Evolutionary conservation across 768 basidiomycete species (phyloP).

Genomic region (Xerocomellus dryophilus): DNA sequence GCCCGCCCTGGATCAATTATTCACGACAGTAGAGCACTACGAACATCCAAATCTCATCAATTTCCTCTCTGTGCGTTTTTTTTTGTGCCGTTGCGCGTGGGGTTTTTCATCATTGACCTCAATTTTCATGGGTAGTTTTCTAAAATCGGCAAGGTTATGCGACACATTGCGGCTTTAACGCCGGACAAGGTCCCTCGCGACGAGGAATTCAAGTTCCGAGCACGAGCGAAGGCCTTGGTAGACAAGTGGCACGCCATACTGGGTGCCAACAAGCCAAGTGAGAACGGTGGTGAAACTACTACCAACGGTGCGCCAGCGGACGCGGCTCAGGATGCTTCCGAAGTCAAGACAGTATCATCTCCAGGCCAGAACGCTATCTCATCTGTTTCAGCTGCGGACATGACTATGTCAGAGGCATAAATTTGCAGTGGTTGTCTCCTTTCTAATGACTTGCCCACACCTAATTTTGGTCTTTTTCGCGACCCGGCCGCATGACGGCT

Average conservation of each 20-base stretch:
- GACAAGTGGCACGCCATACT: conserved; percentile 43
- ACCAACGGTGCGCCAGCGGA: conserved; percentile 28
- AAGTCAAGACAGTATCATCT: conserved; percentile 21
- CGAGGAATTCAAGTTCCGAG: conserved; percentile 51
- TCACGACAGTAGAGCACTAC: conserved; percentile 74
- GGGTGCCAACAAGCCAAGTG: conserved; percentile 32
- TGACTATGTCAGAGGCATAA: conserved; percentile 44
- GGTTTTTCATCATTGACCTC: conserved; percentile 8
- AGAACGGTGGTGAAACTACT: conserved; percentile 29
- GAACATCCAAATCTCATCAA: conserved; percentile 69
- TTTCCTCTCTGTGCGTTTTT: conserved; percentile 59
- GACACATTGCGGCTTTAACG: conserved; percentile 50
- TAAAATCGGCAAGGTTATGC: conserved; percentile 60
- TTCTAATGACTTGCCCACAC: conserved; percentile 8
- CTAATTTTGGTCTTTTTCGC: conserved; percentile 17
- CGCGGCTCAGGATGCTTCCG: conserved; percentile 12
- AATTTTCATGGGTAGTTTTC: conserved; percentile 33
- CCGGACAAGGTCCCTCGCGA: conserved; percentile 46
- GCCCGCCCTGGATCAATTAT: conserved; percentile 66
- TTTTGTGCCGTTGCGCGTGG: conserved; percentile 1
- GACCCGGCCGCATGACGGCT: conserved; percentile 8
- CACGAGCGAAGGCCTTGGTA: conserved; percentile 47
- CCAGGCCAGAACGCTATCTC: conserved; percentile 30
- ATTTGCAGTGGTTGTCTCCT: conserved; percentile 7
- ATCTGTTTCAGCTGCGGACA: conserved; percentile 34